phyloP scores from a whole-genome alignment of 371 early-diverging fungal genomes.

The Gilbertella persicaria region DNA sequence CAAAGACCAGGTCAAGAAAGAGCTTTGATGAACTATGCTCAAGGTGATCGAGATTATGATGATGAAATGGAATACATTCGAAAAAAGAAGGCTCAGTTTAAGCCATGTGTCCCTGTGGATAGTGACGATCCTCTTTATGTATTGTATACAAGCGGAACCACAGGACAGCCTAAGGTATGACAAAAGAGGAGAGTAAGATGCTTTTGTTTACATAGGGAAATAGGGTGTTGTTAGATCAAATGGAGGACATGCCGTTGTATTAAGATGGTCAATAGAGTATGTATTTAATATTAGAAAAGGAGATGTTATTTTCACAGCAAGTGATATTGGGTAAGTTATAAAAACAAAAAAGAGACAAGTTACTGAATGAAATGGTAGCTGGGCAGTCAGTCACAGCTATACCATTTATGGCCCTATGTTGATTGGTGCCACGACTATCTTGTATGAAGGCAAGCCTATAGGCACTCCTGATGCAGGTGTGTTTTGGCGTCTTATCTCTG shows the following conservation, averaged over 20 bases:
- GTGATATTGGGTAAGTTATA: constrained; percentile 91
- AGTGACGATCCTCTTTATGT: constrained; percentile 90
- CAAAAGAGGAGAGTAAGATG: neutral
- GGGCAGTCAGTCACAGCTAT: constrained; percentile 93
- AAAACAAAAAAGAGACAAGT: neutral
- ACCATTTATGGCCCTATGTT: constrained; percentile 91
- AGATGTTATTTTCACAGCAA: constrained; percentile 78
- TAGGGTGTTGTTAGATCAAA: constrained; percentile 90
- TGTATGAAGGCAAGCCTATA: constrained; percentile 91
- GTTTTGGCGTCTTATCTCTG: constrained; percentile 80
- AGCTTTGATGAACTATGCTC: constrained; percentile 46
- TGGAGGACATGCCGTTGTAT: constrained; percentile 87
- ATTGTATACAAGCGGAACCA: constrained; percentile 92
- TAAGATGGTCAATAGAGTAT: constrained; percentile 76
- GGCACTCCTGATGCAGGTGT: constrained; percentile 82
- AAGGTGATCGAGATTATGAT: constrained; percentile 67
- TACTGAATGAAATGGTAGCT: constrained; percentile 49
- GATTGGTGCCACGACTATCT: constrained; percentile 82
- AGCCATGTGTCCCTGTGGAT: constrained; percentile 69
- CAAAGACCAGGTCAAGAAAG: constrained; percentile 59
- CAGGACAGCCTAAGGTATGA: constrained; percentile 73
- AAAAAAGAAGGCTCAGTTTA: constrained; percentile 30
- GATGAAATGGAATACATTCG: constrained; percentile 50
- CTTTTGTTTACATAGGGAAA: neutral
- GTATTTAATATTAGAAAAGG: constrained; percentile 77